phyloP scores from a whole-genome alignment of 345 rosid genomes.

The Boechera retrofracta region DNA sequence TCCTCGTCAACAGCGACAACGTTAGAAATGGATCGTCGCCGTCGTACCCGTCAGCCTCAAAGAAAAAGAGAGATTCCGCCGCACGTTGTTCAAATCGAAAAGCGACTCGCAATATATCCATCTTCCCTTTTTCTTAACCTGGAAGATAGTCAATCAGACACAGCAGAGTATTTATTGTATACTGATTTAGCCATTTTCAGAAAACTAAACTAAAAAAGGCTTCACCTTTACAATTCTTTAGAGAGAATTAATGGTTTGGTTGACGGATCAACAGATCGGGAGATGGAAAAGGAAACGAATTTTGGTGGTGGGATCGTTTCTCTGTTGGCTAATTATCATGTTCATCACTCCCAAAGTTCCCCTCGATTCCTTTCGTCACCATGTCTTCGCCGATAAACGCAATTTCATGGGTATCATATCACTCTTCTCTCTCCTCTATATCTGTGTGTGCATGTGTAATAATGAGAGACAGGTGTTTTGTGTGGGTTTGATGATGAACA shows the following conservation, averaged over 20 bases:
- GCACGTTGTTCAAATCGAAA: slow-evolving; percentile 47
- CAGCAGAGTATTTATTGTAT: not conserved
- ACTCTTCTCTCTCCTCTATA: not conserved
- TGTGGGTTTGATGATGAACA: slow-evolving; percentile 38
- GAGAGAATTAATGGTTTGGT: slow-evolving; percentile 56
- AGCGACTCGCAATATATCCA: slow-evolving; percentile 10
- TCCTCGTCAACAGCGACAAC: slow-evolving; percentile 42
- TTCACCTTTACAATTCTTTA: slow-evolving; percentile 17
- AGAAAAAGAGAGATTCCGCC: slow-evolving; percentile 33
- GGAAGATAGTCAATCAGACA: slow-evolving; percentile 18
- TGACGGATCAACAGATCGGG: slow-evolving; percentile 55
- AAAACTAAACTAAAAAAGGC: slow-evolving; percentile 17
- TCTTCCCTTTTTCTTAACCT: slow-evolving; percentile 23
- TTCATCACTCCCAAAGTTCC: slow-evolving; percentile 75
- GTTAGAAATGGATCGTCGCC: slow-evolving; percentile 39
- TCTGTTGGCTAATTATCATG: slow-evolving; percentile 67
- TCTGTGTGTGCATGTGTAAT: slow-evolving; percentile 26
- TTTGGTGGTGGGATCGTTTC: slow-evolving; percentile 55
- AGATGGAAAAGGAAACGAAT: slow-evolving; percentile 53
- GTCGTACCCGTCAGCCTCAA: slow-evolving; percentile 34
- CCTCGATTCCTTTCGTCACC: slow-evolving; percentile 50
- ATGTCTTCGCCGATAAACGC: slow-evolving; percentile 79
- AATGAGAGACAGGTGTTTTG: slow-evolving; percentile 32
- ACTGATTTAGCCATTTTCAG: not conserved
- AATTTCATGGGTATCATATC: slow-evolving; percentile 67